Evolutionary conservation across 1,139 yeast genomes (phyloP).

Genomic region (Yamadazyma spencermartinsiae): DNA sequence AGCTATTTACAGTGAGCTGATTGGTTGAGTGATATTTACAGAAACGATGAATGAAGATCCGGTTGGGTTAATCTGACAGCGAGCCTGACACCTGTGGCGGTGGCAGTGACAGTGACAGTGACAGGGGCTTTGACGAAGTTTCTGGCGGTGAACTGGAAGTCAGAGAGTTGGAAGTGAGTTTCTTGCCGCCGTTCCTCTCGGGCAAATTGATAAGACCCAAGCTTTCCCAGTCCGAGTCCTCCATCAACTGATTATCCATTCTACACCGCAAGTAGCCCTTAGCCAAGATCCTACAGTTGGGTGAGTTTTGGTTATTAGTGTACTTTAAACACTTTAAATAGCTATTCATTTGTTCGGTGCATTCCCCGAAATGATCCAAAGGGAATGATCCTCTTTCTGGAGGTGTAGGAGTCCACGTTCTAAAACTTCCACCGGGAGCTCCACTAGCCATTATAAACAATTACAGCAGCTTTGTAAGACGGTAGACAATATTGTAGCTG

Average conservation of each 20-base stretch:
- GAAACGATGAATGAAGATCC: no score
- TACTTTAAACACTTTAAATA: constrained; percentile 78
- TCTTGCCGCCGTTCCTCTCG: constrained; percentile 14
- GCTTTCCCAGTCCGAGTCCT: constrained; percentile 75
- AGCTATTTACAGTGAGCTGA: no score
- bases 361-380: constrained; percentile 87
- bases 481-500: no score
- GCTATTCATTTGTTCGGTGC: constrained; percentile 69
- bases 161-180: no score
- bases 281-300: constrained; percentile 83
- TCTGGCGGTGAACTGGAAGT: background rate
- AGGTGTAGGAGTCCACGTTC: constrained; percentile 79
- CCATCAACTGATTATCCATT: constrained; percentile 91
- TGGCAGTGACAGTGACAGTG: no score
- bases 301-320: constrained; percentile 81
- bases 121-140: background rate
- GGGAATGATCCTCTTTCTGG: constrained; percentile 98
- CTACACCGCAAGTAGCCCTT: constrained; percentile 80
- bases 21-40: no score
- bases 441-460: constrained; percentile 29
- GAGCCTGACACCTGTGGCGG: no score
- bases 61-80: no score
- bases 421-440: constrained; percentile 38
- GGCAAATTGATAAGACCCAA: constrained; percentile 70
- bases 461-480: no score